Evolutionary conservation across 192 early-diverging fungal species (phyloP), one percentile per base, ranked within the genome.

Genomic region (Neocallimastix lanati): DNA sequence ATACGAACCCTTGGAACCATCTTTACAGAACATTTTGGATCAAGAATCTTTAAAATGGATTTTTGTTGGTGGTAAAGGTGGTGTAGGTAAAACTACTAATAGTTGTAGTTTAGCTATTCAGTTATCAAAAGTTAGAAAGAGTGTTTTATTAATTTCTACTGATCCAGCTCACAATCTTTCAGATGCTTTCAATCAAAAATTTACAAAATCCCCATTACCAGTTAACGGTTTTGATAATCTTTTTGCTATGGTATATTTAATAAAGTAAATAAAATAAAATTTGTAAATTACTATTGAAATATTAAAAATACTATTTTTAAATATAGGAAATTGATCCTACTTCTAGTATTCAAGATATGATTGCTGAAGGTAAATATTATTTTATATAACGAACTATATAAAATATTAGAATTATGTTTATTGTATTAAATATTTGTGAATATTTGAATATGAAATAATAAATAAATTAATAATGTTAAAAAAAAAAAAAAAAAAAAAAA

Each of bases 111-210:
- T 99, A 37, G 98, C 98, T 40, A 92, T 93, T 37, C 96, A 99
- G 81, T 87, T 99, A 80, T 87, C 94, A 28, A 92, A 93, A 82
- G 93, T 91, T 3, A 92, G 98, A 79, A 93, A 98, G 78, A 93
- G 92, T 58, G 98, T 99, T 21, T 86, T 99, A 79, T 84, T 99
- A 81, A 99, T 99, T 80, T 98, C 96, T 21, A 99, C 98, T 21
- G 98, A 99, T 83, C 98, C 98, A 28, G 98, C 98, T 35, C 98
- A 99, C 90, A 99, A 99, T 85, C 86, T 99, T 81, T 97, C 96
- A 12, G 96, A 99, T 86, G 96, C 96, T 29, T 98, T 98, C 89
- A 93, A 96, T 80, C 98, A 99, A 91, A 99, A 98, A 89, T 99
- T 99, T 82, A 90, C 92, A 81, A 98, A 98, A 84, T 92, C 94